Conservation (phyloP, 1,284 basidiomycete genomes). For the Ganoderma leucocontextum region DNA sequence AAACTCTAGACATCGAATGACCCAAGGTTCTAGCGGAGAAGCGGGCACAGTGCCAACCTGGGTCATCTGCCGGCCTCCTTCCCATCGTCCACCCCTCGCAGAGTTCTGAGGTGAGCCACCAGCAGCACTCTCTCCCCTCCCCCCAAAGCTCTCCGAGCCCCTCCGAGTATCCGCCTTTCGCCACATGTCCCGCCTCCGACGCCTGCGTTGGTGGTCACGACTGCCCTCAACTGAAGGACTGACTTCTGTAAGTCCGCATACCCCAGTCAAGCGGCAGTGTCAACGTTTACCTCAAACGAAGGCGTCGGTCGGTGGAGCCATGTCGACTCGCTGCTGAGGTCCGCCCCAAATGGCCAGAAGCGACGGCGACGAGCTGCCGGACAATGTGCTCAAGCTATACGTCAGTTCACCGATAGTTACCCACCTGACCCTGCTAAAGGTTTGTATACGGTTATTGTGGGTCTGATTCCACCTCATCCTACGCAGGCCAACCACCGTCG, state of each 20-base stretch:
- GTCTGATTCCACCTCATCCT: not conserved
- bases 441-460: not conserved
- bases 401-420: not conserved
- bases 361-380: not conserved
- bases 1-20: not conserved
- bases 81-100: constrained; percentile 7
- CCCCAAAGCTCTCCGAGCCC: not conserved
- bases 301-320: not conserved
- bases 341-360: not conserved
- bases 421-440: not conserved
- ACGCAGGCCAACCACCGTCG: not conserved
- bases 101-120: not conserved
- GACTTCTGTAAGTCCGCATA: not conserved
- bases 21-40: constrained; percentile 9
- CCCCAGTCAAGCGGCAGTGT: not conserved
- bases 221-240: not conserved
- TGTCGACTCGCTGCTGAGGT: not conserved
- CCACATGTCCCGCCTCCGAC: not conserved
- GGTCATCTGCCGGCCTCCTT: not conserved
- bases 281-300: not conserved
- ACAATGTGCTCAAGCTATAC: not conserved
- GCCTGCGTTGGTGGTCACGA: not conserved
- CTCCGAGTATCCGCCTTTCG: not conserved
- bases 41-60: not conserved
- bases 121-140: not conserved